phyloP scores from a whole-genome alignment of 2,329 filamentous ascomycete species.

The Aspergillus ibericus region DNA sequence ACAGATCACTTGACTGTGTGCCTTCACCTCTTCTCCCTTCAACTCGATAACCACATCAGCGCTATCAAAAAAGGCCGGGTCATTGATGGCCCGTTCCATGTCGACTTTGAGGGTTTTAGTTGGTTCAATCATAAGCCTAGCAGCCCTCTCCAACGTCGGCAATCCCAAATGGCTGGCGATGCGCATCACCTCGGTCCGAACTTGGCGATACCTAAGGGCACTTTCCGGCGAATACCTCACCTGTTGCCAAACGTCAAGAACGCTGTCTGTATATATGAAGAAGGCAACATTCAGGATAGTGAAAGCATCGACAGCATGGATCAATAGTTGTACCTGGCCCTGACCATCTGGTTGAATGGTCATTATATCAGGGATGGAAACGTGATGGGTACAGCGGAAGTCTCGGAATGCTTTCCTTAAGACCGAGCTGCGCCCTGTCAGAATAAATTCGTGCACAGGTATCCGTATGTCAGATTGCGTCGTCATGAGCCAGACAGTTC shows the following conservation, averaged over 20 bases:
- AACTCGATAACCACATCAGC: slow-evolving; percentile 79
- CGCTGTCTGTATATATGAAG: slow-evolving; percentile 76
- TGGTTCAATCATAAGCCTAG: slow-evolving; percentile 70
- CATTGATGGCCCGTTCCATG: slow-evolving; percentile 66
- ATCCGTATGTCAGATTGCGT: slow-evolving; percentile 68
- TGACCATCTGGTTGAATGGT: slow-evolving; percentile 54
- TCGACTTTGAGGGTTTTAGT: slow-evolving; percentile 66
- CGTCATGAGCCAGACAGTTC: slow-evolving; percentile 50
- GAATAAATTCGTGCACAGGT: slow-evolving; percentile 78
- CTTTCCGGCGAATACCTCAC: slow-evolving; percentile 64
- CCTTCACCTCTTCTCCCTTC: slow-evolving; percentile 64
- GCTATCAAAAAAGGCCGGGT: slow-evolving; percentile 71
- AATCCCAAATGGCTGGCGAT: slow-evolving; percentile 72
- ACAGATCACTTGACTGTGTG: slow-evolving; percentile 78
- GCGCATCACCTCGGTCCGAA: slow-evolving; percentile 85
- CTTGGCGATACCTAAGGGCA: slow-evolving; percentile 73
- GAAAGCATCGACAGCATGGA: slow-evolving; percentile 72
- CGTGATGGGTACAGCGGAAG: slow-evolving; percentile 56
- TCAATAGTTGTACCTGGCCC: slow-evolving; percentile 60
- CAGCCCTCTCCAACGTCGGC: slow-evolving; percentile 70
- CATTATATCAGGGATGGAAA: slow-evolving; percentile 61
- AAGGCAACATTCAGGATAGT: slow-evolving; percentile 76
- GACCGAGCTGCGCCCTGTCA: slow-evolving; percentile 70
- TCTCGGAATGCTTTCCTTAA: slow-evolving; percentile 63
- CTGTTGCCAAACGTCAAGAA: slow-evolving; percentile 85